Base-by-base conservation (phyloP, 345 rosid genomes). In the Barbarea vulgaris region DNA sequence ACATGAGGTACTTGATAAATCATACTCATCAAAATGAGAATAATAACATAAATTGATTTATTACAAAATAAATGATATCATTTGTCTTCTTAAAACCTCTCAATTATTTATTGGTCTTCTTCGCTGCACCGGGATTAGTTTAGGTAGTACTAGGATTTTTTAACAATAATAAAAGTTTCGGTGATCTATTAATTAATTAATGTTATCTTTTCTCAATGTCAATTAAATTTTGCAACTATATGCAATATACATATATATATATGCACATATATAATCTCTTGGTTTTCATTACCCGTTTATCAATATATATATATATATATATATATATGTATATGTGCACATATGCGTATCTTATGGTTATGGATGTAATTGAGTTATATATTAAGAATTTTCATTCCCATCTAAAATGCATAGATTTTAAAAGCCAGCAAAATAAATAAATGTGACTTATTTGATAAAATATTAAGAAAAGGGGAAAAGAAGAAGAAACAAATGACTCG, bases 1-100 rank as follows among this genome's bases (percentile, higher is more conserved):
- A 58, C 83, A 72, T 14, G 63, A 83, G 88, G 90, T 85, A 76
- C 73, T 64, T 69, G 47, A 24, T 63, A 70, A 24, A 25, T 57
- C 37, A 50, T 21, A 48, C n/a, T 39, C 18, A 56, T 19, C 9
- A 48, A 44, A 67, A 8, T 22, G 4, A 21, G 33, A 6, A 31
- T 47, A 3, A 4, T 21, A 11, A 41, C 19, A 37, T 1, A 33
- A 25, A 42, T 42, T 10, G 14, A n/a, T 33, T 52, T 53, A 11
- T 37, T 13, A 75, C 18, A 34, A 14, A 17, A 11, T 6, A 21
- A 54, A 44, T 18, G n/a, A 3, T 53, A 42, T 17, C 44, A 5
- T 14, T 36, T 66, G 30, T 72, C n/a, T 61, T n/a, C 33, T 30
- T 27, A 41, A 9, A 27, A 15, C 10, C 36, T 27, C 17, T 34